These are phyloP conservation scores for Aspergillus luchuensis DNA, from an alignment of 2,329 filamentous ascomycete genomes.

Conservation along the genomic window DNA sequence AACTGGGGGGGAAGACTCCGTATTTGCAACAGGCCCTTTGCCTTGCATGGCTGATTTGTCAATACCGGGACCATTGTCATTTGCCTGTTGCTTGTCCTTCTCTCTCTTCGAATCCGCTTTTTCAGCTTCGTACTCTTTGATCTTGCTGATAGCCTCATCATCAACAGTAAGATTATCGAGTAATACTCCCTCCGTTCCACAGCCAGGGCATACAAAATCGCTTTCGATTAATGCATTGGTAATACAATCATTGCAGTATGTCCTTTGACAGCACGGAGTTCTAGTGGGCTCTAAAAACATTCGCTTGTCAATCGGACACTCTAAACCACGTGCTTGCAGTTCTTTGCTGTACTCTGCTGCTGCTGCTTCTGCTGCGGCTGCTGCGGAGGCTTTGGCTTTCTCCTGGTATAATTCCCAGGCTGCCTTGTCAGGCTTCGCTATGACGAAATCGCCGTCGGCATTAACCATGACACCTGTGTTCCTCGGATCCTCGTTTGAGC, in stretches of 20 bases:
- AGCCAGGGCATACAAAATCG: constrained; percentile 94
- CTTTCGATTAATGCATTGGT: constrained; percentile 97
- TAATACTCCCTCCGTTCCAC: constrained; percentile 84
- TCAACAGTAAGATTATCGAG: constrained; percentile 88
- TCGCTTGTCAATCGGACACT: constrained; percentile 95
- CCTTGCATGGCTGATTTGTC: constrained; percentile 22
- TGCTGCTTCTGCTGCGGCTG: constrained; percentile 78
- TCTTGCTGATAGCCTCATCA: constrained; percentile 74
- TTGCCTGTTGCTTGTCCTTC: constrained; percentile 39
- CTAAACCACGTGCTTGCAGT: constrained; percentile 81
- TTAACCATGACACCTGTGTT: constrained; percentile 95
- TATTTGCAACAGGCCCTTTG: constrained; percentile 14
- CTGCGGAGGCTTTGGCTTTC: constrained; percentile 83
- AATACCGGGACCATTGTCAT: constrained; percentile 27
- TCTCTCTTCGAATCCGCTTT: constrained; percentile 49
- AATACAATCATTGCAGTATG: constrained; percentile 99
- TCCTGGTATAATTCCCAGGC: constrained; percentile 97
- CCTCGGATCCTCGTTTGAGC: constrained; percentile 76
- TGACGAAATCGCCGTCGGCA: constrained; percentile 94
- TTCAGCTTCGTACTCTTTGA: constrained; percentile 70
- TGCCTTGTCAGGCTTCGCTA: constrained; percentile 91
- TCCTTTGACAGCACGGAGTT: constrained; percentile 97
- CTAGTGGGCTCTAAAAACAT: constrained; percentile 99
- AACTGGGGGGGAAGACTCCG: constrained; percentile 32
- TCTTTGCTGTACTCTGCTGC: constrained; percentile 79